phyloP scores from a whole-genome alignment of 2,329 filamentous ascomycete genomes.

The Penicillium sp. region DNA sequence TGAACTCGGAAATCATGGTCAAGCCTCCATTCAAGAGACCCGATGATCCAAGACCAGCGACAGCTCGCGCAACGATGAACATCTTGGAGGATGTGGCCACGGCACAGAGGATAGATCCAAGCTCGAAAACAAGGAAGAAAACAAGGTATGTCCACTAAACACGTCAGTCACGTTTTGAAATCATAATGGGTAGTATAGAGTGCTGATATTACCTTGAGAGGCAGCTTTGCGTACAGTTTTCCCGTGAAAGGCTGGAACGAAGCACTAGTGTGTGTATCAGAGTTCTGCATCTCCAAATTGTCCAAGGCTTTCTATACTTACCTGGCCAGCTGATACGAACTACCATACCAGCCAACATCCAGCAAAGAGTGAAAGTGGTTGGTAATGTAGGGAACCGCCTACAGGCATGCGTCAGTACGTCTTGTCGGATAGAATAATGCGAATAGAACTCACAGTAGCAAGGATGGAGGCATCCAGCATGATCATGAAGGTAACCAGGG shows the following conservation, averaged over 20 bases:
- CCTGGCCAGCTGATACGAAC: not conserved
- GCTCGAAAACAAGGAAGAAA: not conserved
- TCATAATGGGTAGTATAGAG: too few relatives aligned
- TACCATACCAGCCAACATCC: not conserved
- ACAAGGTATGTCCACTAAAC: not conserved
- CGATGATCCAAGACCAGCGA: slow-evolving; percentile 22
- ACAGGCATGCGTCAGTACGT: not conserved
- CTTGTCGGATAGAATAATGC: not conserved
- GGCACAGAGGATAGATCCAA: not conserved
- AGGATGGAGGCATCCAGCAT: not conserved
- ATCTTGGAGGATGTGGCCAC: slow-evolving; percentile 22
- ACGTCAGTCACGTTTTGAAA: not conserved
- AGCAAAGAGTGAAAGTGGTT: not conserved
- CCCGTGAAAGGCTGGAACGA: not conserved
- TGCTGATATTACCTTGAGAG: not conserved
- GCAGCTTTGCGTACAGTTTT: not conserved
- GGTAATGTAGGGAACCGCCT: not conserved
- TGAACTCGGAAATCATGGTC: slow-evolving; percentile 18
- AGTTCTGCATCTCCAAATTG: not conserved
- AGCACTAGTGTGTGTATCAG: not conserved
- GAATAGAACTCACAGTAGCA: not conserved
- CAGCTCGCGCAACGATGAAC: slow-evolving; percentile 24
- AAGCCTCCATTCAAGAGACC: slow-evolving; percentile 23
- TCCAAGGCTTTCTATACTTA: not conserved
- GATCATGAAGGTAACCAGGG: not conserved